Conservation (phyloP, 2,329 filamentous ascomycete genomes). For the Calonectria pseudoturangicola region DNA sequence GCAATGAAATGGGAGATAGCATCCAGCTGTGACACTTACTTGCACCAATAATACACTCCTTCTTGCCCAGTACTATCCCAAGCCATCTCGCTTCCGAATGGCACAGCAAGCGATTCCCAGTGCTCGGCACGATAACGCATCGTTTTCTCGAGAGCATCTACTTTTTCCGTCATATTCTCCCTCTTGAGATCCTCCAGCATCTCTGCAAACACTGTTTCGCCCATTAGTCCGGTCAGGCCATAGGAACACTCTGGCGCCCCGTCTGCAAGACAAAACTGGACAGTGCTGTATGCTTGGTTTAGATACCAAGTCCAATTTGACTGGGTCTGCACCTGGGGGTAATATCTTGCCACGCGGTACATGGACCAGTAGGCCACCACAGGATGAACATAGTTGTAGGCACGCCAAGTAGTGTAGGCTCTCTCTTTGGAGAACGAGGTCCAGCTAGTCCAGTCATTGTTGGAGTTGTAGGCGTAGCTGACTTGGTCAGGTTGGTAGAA, state of each 20-base stretch:
- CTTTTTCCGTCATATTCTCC: slow-evolving; percentile 65
- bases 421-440: slow-evolving; percentile 68
- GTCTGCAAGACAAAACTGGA: slow-evolving; percentile 59
- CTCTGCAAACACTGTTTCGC: slow-evolving; percentile 74
- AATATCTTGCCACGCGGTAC: slow-evolving; percentile 71
- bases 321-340: slow-evolving; percentile 64
- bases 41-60: slow-evolving; percentile 76
- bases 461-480: slow-evolving; percentile 65
- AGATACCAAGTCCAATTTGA: slow-evolving; percentile 73
- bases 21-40: slow-evolving; percentile 52
- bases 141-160: slow-evolving; percentile 61
- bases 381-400: slow-evolving; percentile 77
- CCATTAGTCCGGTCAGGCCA: slow-evolving; percentile 72
- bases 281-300: slow-evolving; percentile 70
- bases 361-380: slow-evolving; percentile 74
- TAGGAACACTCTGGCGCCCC: slow-evolving; percentile 64
- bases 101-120: slow-evolving; percentile 71
- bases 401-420: slow-evolving; percentile 68
- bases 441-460: slow-evolving; percentile 66
- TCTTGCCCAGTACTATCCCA: slow-evolving; percentile 79
- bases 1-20: no score
- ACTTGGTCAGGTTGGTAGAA: slow-evolving; percentile 68
- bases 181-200: slow-evolving; percentile 70
- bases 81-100: slow-evolving; percentile 77
- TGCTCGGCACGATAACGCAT: slow-evolving; percentile 70